Conservation (phyloP, 768 basidiomycete genomes). For the Daedaleopsis nitida region DNA sequence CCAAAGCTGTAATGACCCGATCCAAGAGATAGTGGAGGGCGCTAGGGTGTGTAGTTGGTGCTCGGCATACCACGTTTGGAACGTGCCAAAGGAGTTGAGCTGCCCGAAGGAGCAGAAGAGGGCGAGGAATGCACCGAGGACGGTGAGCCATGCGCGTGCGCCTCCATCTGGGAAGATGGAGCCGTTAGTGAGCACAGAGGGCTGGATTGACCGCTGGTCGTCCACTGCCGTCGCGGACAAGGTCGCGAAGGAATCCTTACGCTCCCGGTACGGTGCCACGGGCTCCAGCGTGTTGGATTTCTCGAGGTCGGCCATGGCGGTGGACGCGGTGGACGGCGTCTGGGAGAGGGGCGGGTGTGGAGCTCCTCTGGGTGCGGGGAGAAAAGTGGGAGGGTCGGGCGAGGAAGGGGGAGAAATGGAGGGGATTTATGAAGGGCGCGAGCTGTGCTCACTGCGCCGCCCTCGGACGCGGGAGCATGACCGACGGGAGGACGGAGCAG, state of each 20-base stretch:
- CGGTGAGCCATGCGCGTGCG: conserved; percentile 44
- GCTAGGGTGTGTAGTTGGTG: conserved; percentile 56
- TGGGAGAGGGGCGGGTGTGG: neutral
- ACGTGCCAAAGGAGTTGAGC: conserved; percentile 73
- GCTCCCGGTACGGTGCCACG: neutral
- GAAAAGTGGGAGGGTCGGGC: neutral
- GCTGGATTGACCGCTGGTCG: conserved; percentile 4
- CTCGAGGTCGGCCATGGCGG: conserved; percentile 7
- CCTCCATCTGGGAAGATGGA: conserved; percentile 32
- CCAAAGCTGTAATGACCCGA: conserved; percentile 70
- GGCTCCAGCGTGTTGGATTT: conserved; percentile 13
- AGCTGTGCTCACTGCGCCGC: conserved; percentile 18
- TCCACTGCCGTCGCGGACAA: conserved; percentile 10
- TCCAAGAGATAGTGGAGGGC: conserved; percentile 64
- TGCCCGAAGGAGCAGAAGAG: conserved; percentile 74
- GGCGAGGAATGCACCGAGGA: conserved; percentile 65
- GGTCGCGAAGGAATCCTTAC: conserved; percentile 7
- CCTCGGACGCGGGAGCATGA: conserved; percentile 4
- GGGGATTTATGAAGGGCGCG: conserved; percentile 15
- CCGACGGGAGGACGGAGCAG: conserved; percentile 1
- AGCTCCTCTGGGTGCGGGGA: neutral
- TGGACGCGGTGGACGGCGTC: neutral
- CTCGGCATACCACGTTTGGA: conserved; percentile 64
- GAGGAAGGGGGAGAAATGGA: neutral
- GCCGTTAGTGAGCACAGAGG: conserved; percentile 1